A percentile compares a stretch with the other conserved stretches of the same genome.
Evolutionary conservation across 139 green algal species (phyloP).

Genomic region (Prasinococcaceae sp.): DNA sequence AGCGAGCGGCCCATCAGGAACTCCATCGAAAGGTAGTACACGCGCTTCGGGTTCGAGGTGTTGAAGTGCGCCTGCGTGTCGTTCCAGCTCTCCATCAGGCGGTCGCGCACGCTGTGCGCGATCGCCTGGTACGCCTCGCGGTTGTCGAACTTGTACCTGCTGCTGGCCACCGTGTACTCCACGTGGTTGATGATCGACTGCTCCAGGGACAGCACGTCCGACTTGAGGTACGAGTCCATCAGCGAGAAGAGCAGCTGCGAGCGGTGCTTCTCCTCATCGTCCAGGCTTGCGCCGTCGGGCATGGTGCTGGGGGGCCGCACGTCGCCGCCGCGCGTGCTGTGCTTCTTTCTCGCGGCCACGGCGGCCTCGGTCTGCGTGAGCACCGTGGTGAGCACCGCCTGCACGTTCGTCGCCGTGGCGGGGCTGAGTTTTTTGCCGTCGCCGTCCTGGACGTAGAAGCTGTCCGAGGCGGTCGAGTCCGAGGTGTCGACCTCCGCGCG

Average conservation of each 20-base stretch:
- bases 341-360: neutral
- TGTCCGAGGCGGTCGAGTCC: constrained; percentile 40
- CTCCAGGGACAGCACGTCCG: constrained; percentile 89
- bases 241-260: constrained; percentile 56
- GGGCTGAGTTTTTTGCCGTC: constrained; percentile 45
- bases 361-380: constrained; percentile 3
- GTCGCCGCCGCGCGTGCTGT: neutral
- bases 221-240: constrained; percentile 89
- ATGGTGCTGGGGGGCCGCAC: neutral
- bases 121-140: constrained; percentile 87
- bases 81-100: constrained; percentile 96
- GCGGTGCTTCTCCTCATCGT: neutral
- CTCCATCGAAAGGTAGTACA: constrained; percentile 96
- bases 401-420: constrained; percentile 30
- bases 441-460: constrained; percentile 58
- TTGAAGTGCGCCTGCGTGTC: constrained; percentile 92
- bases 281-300: neutral
- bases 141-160: constrained; percentile 84
- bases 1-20: constrained; percentile 95
- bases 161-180: constrained; percentile 93
- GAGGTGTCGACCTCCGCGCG: constrained; percentile 28
- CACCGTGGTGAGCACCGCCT: constrained; percentile 30
- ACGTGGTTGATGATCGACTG: constrained; percentile 94
- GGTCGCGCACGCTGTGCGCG: constrained; percentile 69
- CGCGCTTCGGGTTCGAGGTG: constrained; percentile 74